Conservation (phyloP, 768 basidiomycete genomes). For the Zangia roseola region DNA sequence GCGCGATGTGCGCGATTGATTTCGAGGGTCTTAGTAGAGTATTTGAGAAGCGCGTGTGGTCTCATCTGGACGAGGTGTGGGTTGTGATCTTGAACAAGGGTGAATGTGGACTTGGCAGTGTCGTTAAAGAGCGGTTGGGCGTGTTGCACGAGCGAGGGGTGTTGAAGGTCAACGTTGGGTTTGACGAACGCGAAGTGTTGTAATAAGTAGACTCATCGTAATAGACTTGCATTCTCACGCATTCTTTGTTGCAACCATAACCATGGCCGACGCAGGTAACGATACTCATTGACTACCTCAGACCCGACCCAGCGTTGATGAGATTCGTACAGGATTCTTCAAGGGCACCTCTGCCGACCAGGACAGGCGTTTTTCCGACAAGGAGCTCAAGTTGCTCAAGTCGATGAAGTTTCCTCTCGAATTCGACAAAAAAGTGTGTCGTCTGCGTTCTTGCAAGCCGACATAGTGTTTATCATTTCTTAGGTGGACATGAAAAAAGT, state of each 20-base stretch:
- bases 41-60: constrained; percentile 24
- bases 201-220: constrained; percentile 4
- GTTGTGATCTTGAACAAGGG: constrained; percentile 32
- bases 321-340: constrained; percentile 60
- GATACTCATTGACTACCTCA: constrained; percentile 9
- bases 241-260: constrained; percentile 34
- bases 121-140: constrained; percentile 22
- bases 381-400: constrained; percentile 87
- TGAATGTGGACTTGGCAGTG: constrained; percentile 23
- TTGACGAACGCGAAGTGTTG: constrained; percentile 32
- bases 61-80: constrained; percentile 24
- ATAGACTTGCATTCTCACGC: constrained; percentile 22
- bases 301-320: constrained; percentile 8
- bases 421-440: constrained; percentile 79
- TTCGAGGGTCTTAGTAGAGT: constrained; percentile 28
- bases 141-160: constrained; percentile 26
- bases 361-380: constrained; percentile 92
- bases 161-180: constrained; percentile 29
- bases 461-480: neutral
- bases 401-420: constrained; percentile 86
- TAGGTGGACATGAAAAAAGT: constrained; percentile 96
- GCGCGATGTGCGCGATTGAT: constrained; percentile 27
- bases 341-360: constrained; percentile 90
- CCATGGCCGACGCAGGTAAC: constrained; percentile 61
- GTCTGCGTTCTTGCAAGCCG: neutral